Percentiles rank a stretch among this genome's conserved stretches.
Conservation (phyloP, 306 rosid genomes). For the Castanea sativa region DNA sequence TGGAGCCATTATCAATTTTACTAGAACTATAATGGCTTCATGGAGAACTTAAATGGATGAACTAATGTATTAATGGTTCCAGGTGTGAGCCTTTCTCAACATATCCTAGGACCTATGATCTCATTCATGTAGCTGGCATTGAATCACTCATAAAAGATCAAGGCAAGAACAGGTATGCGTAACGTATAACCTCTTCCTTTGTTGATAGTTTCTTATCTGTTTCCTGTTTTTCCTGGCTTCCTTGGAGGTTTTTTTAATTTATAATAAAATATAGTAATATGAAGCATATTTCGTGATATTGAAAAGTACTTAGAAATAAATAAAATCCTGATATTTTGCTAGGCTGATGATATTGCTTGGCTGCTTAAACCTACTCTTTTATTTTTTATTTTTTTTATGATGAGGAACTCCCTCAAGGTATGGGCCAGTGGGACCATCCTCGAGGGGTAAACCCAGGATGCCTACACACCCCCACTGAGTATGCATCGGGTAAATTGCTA, state of each 20-base stretch:
- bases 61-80: conserved; percentile 34
- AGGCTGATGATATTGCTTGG: not conserved
- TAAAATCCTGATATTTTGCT: not conserved
- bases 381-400: too few relatives aligned
- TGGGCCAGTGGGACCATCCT: too few relatives aligned
- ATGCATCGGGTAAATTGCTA: too few relatives aligned
- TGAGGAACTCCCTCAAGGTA: too few relatives aligned
- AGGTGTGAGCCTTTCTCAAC: conserved; percentile 99
- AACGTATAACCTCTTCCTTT: not conserved
- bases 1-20: not conserved
- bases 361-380: too few relatives aligned
- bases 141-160: conserved; percentile 76
- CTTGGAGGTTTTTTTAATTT: not conserved
- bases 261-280: not conserved
- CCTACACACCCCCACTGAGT: too few relatives aligned
- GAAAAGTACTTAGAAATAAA: not conserved
- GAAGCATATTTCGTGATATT: not conserved
- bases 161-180: conserved; percentile 64
- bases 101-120: conserved; percentile 88
- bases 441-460: too few relatives aligned
- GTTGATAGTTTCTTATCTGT: conserved; percentile 8
- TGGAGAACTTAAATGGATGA: conserved; percentile 12
- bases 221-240: conserved; percentile 3
- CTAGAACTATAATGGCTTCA: conserved; percentile 4
- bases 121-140: conserved; percentile 75